Percentiles rank a stretch among this genome's conserved stretches.
Conservation (phyloP, 2,329 filamentous ascomycete species). For the Emmonsia crescens region DNA sequence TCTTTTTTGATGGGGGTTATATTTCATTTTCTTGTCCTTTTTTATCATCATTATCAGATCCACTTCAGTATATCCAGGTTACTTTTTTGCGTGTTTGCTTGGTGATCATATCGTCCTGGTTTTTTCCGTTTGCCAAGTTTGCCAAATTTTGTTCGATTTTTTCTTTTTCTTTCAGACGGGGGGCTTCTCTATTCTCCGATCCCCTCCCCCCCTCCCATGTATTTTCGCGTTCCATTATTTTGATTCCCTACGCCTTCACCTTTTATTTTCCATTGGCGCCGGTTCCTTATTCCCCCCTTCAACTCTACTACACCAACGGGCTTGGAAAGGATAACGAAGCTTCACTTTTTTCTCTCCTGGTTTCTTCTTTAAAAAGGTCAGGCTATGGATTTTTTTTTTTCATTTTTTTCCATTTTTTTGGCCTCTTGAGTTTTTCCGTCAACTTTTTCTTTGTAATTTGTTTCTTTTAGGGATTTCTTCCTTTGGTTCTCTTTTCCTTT, state of each 20-base stretch:
- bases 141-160: background rate
- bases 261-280: background rate
- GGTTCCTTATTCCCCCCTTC: conserved; percentile 1
- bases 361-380: conserved; percentile 2
- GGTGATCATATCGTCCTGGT: background rate
- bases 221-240: background rate
- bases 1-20: background rate
- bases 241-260: background rate
- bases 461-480: conserved; percentile 19
- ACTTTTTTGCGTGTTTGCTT: background rate
- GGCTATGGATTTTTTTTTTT: conserved; percentile 12
- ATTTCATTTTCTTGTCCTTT: background rate
- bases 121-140: background rate
- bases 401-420: conserved; percentile 6
- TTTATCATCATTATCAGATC: background rate
- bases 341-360: conserved; percentile 24
- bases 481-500: conserved; percentile 19
- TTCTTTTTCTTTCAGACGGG: conserved; percentile 1
- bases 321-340: conserved; percentile 9
- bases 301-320: background rate
- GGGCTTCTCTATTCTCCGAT: background rate
- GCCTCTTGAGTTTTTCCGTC: conserved; percentile 4
- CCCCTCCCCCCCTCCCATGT: no score
- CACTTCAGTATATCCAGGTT: conserved; percentile 2
- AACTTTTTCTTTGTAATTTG: conserved; percentile 15